A percentile compares a stretch with the other conserved stretches of the same genome.
Evolutionary conservation across 306 rosid genomes (phyloP).

Genomic region (Sicyos baderoa): DNA sequence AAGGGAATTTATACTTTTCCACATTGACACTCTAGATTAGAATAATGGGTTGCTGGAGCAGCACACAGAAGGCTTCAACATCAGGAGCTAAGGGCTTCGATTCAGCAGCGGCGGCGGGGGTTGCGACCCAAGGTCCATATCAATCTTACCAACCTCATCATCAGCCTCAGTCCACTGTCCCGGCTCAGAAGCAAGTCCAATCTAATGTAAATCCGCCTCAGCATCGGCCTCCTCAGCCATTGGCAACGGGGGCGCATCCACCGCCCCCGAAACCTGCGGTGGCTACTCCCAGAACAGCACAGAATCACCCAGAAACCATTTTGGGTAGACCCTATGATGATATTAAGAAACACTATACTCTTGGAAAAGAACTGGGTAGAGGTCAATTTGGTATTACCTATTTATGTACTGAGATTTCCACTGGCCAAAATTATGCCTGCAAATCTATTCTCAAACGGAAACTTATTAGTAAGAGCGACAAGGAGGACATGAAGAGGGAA

Average conservation of each 20-base stretch:
- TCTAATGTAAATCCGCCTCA: slow-evolving; percentile 20
- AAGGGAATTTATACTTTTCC: neutral
- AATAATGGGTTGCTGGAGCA: slow-evolving; percentile 60
- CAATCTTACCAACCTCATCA: slow-evolving; percentile 22
- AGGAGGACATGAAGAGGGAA: slow-evolving; percentile 74
- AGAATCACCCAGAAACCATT: slow-evolving; percentile 34
- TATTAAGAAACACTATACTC: slow-evolving; percentile 46
- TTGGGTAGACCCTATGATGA: slow-evolving; percentile 64
- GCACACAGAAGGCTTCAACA: slow-evolving; percentile 39
- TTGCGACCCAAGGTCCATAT: slow-evolving; percentile 14
- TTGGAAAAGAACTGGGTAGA: slow-evolving; percentile 77
- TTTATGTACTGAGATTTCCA: slow-evolving; percentile 61
- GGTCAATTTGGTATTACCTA: slow-evolving; percentile 89
- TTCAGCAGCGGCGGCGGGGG: slow-evolving; percentile 19
- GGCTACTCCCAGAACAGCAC: slow-evolving; percentile 23
- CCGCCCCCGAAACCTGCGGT: slow-evolving; percentile 23
- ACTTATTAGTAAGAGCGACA: slow-evolving; percentile 50
- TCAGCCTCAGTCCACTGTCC: slow-evolving; percentile 14
- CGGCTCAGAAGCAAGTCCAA: slow-evolving; percentile 26
- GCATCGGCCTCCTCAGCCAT: slow-evolving; percentile 20
- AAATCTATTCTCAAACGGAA: slow-evolving; percentile 80
- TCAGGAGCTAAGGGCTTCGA: slow-evolving; percentile 20
- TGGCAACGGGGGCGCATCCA: slow-evolving; percentile 22
- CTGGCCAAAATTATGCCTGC: slow-evolving; percentile 58
- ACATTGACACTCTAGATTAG: slow-evolving; percentile 5